A percentile compares a stretch with the other conserved stretches of the same genome.
Conservation (phyloP, 2,329 filamentous ascomycete genomes). For the Colletotrichum viniferum region DNA sequence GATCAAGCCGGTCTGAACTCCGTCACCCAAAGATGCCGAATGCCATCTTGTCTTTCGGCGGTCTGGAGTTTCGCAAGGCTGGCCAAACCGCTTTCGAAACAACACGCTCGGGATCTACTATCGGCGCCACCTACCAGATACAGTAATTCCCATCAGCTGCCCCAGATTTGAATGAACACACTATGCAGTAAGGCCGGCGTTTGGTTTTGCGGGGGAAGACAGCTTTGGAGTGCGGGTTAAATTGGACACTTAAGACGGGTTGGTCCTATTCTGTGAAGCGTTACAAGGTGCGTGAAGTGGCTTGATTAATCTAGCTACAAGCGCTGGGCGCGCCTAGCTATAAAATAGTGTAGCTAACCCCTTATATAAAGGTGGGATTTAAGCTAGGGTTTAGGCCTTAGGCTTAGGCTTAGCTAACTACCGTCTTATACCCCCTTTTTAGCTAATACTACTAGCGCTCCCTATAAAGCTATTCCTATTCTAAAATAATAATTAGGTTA, state of each 20-base stretch:
- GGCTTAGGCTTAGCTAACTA: too few relatives aligned
- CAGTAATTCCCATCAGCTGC: not conserved
- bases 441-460: too few relatives aligned
- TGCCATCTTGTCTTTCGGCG: not conserved
- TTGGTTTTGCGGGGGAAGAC: not conserved
- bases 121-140: not conserved
- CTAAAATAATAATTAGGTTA: too few relatives aligned
- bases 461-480: too few relatives aligned
- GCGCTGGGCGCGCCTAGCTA: too few relatives aligned
- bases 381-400: too few relatives aligned
- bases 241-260: not conserved
- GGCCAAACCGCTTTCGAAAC: not conserved
- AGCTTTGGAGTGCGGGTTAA: not conserved
- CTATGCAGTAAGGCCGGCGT: not conserved
- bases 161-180: not conserved
- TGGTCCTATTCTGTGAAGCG: not conserved
- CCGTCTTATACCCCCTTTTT: too few relatives aligned
- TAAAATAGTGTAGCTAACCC: too few relatives aligned
- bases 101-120: not conserved
- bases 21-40: not conserved
- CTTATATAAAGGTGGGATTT: too few relatives aligned
- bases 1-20: not conserved
- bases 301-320: too few relatives aligned
- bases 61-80: not conserved
- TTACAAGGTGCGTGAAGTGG: too few relatives aligned